Conservation (phyloP, 495 filamentous ascomycete genomes). For the Penicillium arizonense region DNA sequence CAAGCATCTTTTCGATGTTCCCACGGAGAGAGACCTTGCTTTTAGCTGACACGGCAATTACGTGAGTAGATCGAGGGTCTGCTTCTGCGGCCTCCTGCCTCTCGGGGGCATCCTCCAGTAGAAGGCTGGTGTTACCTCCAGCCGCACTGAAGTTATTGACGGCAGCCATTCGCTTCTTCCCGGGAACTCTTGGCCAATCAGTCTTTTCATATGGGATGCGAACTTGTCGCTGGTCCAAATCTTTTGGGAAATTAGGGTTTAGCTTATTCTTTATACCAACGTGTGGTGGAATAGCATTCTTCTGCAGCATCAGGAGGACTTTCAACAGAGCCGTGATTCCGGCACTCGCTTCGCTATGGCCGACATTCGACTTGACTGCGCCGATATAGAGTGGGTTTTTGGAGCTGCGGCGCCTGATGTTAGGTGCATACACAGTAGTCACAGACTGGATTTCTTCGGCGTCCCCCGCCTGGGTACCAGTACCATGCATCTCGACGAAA, state of each 20-base stretch:
- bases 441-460: slow-evolving; percentile 28
- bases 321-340: background rate
- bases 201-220: slow-evolving; percentile 19
- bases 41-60: slow-evolving; percentile 20
- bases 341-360: background rate
- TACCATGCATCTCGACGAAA: slow-evolving; percentile 52
- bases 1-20: slow-evolving; percentile 20
- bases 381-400: background rate
- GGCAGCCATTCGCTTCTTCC: slow-evolving; percentile 19
- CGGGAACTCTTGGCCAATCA: background rate
- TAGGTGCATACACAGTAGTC: slow-evolving; percentile 15
- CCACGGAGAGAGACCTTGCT: slow-evolving; percentile 28
- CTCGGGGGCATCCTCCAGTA: slow-evolving; percentile 40
- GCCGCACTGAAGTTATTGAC: slow-evolving; percentile 48
- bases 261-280: slow-evolving; percentile 44
- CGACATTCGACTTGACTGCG: background rate
- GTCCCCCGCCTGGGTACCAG: slow-evolving; percentile 45
- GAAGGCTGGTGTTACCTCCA: slow-evolving; percentile 34
- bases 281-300: slow-evolving; percentile 31
- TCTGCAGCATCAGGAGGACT: slow-evolving; percentile 27
- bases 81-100: slow-evolving; percentile 22
- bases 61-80: background rate
- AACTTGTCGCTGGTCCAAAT: slow-evolving; percentile 26
- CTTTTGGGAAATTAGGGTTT: slow-evolving; percentile 28
- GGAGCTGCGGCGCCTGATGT: too few relatives aligned